Percentiles rank a stretch among this genome's conserved stretches.
Evolutionary conservation across 768 basidiomycete species (phyloP).

Genomic region (Boletus bicolor): DNA sequence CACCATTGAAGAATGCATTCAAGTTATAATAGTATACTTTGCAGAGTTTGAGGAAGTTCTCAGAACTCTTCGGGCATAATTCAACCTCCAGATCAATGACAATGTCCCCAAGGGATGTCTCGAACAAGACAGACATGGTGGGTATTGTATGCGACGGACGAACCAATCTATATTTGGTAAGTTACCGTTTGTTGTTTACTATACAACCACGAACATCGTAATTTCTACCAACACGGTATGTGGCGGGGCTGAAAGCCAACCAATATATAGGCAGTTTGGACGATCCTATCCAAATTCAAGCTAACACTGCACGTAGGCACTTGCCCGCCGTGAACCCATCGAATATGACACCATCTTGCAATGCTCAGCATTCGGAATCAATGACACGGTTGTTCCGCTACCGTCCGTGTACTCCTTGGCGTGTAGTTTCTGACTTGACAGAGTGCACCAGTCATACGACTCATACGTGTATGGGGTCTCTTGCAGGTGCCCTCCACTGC

Average conservation of each 20-base stretch:
- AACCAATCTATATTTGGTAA: too few species aligned
- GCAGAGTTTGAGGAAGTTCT: constrained; percentile 97
- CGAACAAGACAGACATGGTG: constrained; percentile 90
- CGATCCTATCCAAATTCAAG: neutral
- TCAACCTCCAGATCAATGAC: constrained; percentile 95
- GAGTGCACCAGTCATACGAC: neutral
- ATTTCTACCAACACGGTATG: neutral
- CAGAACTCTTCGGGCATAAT: constrained; percentile 83
- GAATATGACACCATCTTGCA: neutral
- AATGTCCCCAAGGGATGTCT: constrained; percentile 95
- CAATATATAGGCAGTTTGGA: neutral
- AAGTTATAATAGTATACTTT: constrained; percentile 97
- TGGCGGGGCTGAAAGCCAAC: too few species aligned
- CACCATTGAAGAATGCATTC: constrained; percentile 98
- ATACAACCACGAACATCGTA: neutral
- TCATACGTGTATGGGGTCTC: neutral
- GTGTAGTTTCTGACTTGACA: neutral
- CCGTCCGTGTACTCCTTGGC: neutral
- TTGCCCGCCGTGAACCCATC: neutral
- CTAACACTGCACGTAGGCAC: too few species aligned
- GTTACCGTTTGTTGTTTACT: too few species aligned
- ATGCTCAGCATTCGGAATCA: neutral
- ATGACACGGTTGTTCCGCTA: neutral
- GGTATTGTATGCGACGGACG: neutral
- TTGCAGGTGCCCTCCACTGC: neutral